phyloP scores from a whole-genome alignment of 805 yeast genomes.

The Metschnikowia santaceciliae region DNA sequence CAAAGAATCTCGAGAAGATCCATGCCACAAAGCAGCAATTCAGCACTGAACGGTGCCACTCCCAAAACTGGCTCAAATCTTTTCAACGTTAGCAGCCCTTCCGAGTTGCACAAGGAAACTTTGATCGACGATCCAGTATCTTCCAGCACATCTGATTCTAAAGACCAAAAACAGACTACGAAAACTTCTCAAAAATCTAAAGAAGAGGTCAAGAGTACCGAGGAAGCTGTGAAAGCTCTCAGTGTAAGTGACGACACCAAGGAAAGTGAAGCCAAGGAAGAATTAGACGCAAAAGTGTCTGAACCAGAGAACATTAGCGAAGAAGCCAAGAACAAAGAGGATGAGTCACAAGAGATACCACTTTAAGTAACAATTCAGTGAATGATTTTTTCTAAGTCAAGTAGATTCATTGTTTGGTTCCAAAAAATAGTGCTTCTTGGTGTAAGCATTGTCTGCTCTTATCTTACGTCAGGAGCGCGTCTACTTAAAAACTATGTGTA shows the following conservation, averaged over 20 bases:
- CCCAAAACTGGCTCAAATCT: slow-evolving; percentile 7
- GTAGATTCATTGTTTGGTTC: not conserved
- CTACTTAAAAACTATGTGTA: not conserved
- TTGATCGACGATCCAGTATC: slow-evolving; percentile 29
- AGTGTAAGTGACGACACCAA: not conserved
- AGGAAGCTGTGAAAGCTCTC: not conserved
- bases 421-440: not conserved
- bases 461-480: not conserved
- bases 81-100: slow-evolving; percentile 7
- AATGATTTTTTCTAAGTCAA: not conserved
- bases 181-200: slow-evolving; percentile 5
- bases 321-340: slow-evolving; percentile 1
- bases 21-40: not conserved
- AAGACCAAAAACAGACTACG: slow-evolving; percentile 1
- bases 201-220: not conserved
- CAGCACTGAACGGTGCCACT: not conserved
- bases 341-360: slow-evolving; percentile 1
- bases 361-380: not conserved
- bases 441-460: not conserved
- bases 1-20: slow-evolving; percentile 18
- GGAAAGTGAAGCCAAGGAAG: not conserved
- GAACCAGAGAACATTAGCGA: not conserved
- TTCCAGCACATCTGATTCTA: not conserved
- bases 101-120: slow-evolving; percentile 40
- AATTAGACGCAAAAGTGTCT: not conserved